Conservation (phyloP, 495 filamentous ascomycete species). For the Aspergillus heteromorphus region DNA sequence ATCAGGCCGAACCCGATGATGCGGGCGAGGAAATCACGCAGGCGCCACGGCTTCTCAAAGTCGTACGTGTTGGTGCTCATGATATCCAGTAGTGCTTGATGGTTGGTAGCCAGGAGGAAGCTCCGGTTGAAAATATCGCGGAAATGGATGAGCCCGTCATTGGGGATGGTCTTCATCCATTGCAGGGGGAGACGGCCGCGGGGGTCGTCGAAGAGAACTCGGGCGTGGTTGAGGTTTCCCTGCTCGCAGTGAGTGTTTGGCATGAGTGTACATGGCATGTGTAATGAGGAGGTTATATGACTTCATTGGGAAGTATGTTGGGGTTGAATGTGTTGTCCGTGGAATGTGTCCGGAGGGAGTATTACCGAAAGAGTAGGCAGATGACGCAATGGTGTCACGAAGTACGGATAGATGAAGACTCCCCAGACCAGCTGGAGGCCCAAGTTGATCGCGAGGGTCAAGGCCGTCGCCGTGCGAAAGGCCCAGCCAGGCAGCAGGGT, state of each 20-base stretch:
- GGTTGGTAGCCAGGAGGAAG: constrained; percentile 36
- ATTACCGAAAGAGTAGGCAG: constrained; percentile 56
- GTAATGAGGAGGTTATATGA: too few relatives aligned
- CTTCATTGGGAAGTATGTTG: too few relatives aligned
- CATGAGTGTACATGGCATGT: too few relatives aligned
- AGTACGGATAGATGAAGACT: constrained; percentile 61
- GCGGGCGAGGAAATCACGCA: constrained; percentile 51
- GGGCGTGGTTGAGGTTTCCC: constrained; percentile 53
- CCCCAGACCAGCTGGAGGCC: constrained; percentile 36
- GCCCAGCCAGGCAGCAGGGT: constrained; percentile 21
- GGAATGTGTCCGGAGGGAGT: too few relatives aligned
- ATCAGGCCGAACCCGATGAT: constrained; percentile 75
- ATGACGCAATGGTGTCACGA: constrained; percentile 65
- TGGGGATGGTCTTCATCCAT: constrained; percentile 73
- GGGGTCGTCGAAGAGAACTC: constrained; percentile 49
- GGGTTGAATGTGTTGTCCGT: too few relatives aligned
- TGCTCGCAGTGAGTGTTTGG: constrained; percentile 13
- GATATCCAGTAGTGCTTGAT: constrained; percentile 47
- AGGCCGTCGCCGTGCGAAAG: constrained; percentile 20
- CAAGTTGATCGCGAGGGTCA: constrained; percentile 23
- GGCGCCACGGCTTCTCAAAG: constrained; percentile 46
- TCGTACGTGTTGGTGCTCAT: constrained; percentile 52
- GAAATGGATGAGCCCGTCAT: constrained; percentile 83
- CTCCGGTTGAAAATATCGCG: constrained; percentile 34
- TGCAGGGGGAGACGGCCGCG: constrained; percentile 56